These are phyloP conservation scores for Medicago lupulina DNA, from an alignment of 306 rosid species.

Conservation along the genomic window DNA sequence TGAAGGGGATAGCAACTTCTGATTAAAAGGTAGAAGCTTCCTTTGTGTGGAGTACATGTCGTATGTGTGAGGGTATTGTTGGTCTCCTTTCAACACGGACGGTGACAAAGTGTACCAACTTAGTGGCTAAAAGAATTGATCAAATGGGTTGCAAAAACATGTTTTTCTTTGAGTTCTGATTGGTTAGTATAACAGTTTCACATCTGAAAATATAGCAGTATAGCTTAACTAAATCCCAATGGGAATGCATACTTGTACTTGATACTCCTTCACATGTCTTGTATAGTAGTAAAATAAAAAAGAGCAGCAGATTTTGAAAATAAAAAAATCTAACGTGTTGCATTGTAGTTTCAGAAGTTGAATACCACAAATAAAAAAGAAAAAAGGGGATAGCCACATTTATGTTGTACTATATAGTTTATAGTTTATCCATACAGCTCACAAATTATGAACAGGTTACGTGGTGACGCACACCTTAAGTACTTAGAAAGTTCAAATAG, in stretches of 20 bases:
- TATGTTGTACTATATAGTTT: not conserved
- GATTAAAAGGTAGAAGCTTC: not conserved
- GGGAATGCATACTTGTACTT: no score
- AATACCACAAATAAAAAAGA: not conserved
- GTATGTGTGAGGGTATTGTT: not conserved
- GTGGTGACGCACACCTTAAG: not conserved
- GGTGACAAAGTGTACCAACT: no score
- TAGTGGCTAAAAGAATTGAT: slow-evolving; percentile 1
- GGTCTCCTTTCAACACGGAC: slow-evolving; percentile 29
- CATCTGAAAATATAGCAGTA: not conserved
- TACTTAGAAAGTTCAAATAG: slow-evolving; percentile 17
- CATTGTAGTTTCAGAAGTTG: not conserved
- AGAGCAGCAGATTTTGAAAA: not conserved
- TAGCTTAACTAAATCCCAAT: no score
- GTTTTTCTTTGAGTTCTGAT: slow-evolving; percentile 20
- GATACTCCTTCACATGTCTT: not conserved
- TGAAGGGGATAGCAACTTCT: no score
- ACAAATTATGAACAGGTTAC: not conserved
- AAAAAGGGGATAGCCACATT: not conserved
- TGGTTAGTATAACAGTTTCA: slow-evolving; percentile 5
- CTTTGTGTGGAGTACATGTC: not conserved
- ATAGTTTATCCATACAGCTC: slow-evolving; percentile 1
- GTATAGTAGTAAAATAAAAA: not conserved
- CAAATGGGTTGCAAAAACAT: slow-evolving; percentile 27
- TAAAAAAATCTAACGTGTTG: not conserved